Percentiles rank a stretch among this genome's conserved stretches.
These are phyloP conservation scores for Prunella vulgaris DNA, from an alignment of 257 asterid genomes.

Conservation along the genomic window DNA sequence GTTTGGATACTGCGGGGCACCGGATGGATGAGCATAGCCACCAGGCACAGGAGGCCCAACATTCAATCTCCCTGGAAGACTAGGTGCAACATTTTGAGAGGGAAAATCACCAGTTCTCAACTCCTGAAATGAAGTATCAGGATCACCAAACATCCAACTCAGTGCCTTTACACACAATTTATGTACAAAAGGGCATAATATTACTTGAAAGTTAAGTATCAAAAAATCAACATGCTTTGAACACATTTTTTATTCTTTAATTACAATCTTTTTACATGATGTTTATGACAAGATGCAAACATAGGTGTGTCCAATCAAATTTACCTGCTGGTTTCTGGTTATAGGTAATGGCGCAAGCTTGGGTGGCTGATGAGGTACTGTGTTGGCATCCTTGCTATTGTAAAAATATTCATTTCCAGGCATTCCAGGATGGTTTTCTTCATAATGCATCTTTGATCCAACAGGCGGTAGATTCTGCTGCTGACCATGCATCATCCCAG, in stretches of 20 bases:
- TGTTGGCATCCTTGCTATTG: constrained; percentile 46
- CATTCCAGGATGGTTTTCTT: constrained; percentile 59
- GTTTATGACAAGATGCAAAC: background rate
- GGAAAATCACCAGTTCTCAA: constrained; percentile 59
- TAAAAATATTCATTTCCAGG: constrained; percentile 54
- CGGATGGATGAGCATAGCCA: constrained; percentile 50
- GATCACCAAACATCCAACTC: constrained; percentile 6
- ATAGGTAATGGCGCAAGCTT: constrained; percentile 81
- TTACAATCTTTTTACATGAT: background rate
- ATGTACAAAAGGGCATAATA: background rate
- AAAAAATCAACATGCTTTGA: background rate
- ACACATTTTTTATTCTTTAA: background rate
- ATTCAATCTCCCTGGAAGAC: constrained; percentile 51
- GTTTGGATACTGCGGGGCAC: constrained; percentile 55
- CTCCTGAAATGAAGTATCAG: constrained; percentile 48
- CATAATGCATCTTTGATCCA: constrained; percentile 55
- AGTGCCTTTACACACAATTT: background rate
- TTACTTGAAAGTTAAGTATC: background rate
- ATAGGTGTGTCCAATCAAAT: constrained; percentile 4
- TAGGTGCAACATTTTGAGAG: constrained; percentile 45
- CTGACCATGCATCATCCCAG: constrained; percentile 53
- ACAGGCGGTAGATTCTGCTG: constrained; percentile 48
- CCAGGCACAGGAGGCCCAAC: constrained; percentile 61
- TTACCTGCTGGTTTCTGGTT: constrained; percentile 70
- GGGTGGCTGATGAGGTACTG: constrained; percentile 56